phyloP scores from a whole-genome alignment of 805 yeast genomes.

The Candida vaughaniae region DNA sequence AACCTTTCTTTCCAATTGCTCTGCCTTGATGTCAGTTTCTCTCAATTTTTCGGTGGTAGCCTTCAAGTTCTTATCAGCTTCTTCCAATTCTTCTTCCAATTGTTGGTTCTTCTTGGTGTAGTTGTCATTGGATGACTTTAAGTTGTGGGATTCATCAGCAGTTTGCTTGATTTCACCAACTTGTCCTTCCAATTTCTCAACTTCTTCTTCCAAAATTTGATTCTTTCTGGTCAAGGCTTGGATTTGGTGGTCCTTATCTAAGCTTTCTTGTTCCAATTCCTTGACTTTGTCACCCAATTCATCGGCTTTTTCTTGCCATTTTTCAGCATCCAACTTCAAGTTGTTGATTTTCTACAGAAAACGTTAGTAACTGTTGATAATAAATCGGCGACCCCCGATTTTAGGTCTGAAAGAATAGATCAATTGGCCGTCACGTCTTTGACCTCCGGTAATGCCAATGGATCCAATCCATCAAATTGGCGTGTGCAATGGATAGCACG shows the following conservation, averaged over 20 bases:
- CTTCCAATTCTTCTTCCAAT: slow-evolving; percentile 89
- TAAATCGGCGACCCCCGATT: no score
- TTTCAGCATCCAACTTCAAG: slow-evolving; percentile 91
- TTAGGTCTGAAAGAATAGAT: no score
- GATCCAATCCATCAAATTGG: no score
- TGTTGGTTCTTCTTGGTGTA: slow-evolving; percentile 85
- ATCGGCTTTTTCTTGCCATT: slow-evolving; percentile 96
- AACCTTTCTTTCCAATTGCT: slow-evolving; percentile 92
- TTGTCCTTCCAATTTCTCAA: slow-evolving; percentile 75
- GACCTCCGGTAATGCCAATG: no score
- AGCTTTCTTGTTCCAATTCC: slow-evolving; percentile 86
- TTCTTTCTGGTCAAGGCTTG: slow-evolving; percentile 90
- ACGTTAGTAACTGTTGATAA: slow-evolving; percentile 15
- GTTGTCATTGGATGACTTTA: slow-evolving; percentile 87
- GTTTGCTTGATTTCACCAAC: slow-evolving; percentile 75
- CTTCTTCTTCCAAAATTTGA: slow-evolving; percentile 78
- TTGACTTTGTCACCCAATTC: slow-evolving; percentile 78
- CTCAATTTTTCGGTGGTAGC: slow-evolving; percentile 92
- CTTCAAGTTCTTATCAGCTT: slow-evolving; percentile 84
- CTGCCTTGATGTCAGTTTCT: slow-evolving; percentile 94
- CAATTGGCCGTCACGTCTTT: no score
- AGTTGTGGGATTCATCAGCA: slow-evolving; percentile 87
- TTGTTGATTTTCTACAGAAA: slow-evolving; percentile 69
- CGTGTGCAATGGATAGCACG: no score
- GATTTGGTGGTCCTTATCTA: slow-evolving; percentile 93